Evolutionary conservation across 148 eudicot species (phyloP).

Genomic region (Nepenthes mirabilis): DNA sequence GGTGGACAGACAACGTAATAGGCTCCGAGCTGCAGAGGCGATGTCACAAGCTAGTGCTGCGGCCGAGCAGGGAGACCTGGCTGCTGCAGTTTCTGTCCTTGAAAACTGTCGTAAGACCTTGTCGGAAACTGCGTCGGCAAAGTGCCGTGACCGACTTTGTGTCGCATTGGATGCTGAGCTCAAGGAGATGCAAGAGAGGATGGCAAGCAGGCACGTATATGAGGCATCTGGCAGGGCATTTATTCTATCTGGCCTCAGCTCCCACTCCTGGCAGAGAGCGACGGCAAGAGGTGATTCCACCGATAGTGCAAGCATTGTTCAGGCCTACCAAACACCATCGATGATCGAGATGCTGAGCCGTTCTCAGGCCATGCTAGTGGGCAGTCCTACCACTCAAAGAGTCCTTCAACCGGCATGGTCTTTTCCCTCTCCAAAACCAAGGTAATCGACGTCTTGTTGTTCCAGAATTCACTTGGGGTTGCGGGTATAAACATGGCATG

Average conservation of each 20-base stretch:
- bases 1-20: slow-evolving; percentile 68
- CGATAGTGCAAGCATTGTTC: slow-evolving; percentile 18
- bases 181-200: slow-evolving; percentile 80
- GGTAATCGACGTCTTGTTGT: neutral
- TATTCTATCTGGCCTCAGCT: slow-evolving; percentile 84
- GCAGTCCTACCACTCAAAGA: slow-evolving; percentile 10
- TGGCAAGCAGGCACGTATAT: slow-evolving; percentile 61
- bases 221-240: slow-evolving; percentile 85
- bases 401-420: slow-evolving; percentile 8
- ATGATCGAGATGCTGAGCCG: slow-evolving; percentile 25
- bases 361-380: slow-evolving; percentile 12
- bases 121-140: slow-evolving; percentile 44
- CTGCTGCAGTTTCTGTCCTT: slow-evolving; percentile 37
- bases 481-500: neutral
- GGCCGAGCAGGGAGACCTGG: slow-evolving; percentile 61
- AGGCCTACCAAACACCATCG: slow-evolving; percentile 24
- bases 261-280: slow-evolving; percentile 93
- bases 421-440: slow-evolving; percentile 14
- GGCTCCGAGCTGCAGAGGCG: slow-evolving; percentile 67
- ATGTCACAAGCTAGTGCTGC: slow-evolving; percentile 46
- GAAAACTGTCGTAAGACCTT: slow-evolving; percentile 30
- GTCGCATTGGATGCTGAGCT: slow-evolving; percentile 49
- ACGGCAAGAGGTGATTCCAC: slow-evolving; percentile 42
- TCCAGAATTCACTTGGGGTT: neutral
- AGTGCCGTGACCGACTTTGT: slow-evolving; percentile 37